Evolutionary conservation across 306 rosid species (phyloP).

Genomic region (Cucurbita maxima): DNA sequence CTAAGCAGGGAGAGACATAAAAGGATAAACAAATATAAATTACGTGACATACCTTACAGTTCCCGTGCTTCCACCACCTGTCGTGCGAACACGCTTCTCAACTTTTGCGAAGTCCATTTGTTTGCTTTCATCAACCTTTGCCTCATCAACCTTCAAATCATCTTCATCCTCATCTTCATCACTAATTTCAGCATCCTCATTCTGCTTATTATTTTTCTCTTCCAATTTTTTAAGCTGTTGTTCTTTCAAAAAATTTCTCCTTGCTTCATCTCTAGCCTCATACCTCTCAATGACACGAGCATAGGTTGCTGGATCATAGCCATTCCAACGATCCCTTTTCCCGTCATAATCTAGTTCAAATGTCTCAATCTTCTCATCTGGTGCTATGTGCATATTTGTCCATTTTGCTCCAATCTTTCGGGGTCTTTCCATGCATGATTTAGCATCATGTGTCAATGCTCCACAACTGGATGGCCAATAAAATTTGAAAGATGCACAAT

Average conservation of each 20-base stretch:
- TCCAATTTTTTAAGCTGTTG: conserved; percentile 38
- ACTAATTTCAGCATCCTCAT: conserved; percentile 14
- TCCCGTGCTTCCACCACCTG: conserved; percentile 59
- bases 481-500: background rate
- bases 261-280: conserved; percentile 42
- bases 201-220: conserved; percentile 27
- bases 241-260: conserved; percentile 37
- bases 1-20: background rate
- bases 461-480: conserved; percentile 27
- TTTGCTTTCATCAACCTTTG: conserved; percentile 56
- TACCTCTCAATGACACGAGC: conserved; percentile 33
- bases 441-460: conserved; percentile 39
- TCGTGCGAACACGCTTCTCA: conserved; percentile 49
- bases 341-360: conserved; percentile 62
- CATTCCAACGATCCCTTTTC: conserved; percentile 57
- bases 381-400: conserved; percentile 52
- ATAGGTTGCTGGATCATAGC: conserved; percentile 44
- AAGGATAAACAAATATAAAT: background rate
- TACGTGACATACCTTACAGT: conserved; percentile 30
- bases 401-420: conserved; percentile 39
- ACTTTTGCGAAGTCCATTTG: conserved; percentile 59
- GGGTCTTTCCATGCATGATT: conserved; percentile 49
- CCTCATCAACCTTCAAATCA: conserved; percentile 40
- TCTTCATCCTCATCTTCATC: conserved; percentile 42
- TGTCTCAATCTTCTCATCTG: conserved; percentile 52